Conservation (phyloP, 2,329 filamentous ascomycete species). For the Westerdykella ornata region DNA sequence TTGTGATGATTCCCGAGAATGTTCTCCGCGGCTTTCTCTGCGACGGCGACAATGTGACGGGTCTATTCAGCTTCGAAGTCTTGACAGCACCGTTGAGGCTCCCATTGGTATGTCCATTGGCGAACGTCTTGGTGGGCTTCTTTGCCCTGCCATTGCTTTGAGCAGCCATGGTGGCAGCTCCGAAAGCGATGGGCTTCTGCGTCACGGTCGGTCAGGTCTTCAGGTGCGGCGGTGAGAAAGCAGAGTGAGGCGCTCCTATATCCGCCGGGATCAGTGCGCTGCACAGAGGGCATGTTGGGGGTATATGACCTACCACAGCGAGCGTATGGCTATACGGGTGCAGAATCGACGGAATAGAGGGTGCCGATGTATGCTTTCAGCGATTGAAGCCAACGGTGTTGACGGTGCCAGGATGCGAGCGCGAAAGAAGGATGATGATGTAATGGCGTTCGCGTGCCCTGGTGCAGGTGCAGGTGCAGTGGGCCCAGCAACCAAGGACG, state of each 20-base stretch:
- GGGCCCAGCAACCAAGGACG: no score
- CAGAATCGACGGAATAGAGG: neutral
- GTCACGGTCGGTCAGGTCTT: neutral
- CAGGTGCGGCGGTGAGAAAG: neutral
- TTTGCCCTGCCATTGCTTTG: slow-evolving; percentile 35
- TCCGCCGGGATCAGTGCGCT: neutral
- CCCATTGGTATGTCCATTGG: slow-evolving; percentile 20
- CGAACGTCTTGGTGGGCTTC: slow-evolving; percentile 25
- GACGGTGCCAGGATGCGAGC: neutral
- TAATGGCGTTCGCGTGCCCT: slow-evolving; percentile 3
- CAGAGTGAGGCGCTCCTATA: neutral
- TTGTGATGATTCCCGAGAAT: slow-evolving; percentile 25
- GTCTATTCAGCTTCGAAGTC: slow-evolving; percentile 18
- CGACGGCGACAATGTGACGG: slow-evolving; percentile 12
- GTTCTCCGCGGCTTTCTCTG: slow-evolving; percentile 17
- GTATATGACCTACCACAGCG: no score
- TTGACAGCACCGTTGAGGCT: slow-evolving; percentile 21
- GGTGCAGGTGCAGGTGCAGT: no score
- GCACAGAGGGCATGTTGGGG: no score
- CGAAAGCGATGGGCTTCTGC: neutral
- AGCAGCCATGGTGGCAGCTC: slow-evolving; percentile 29
- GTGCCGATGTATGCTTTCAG: neutral
- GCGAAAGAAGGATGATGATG: slow-evolving; percentile 5
- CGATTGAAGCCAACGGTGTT: neutral
- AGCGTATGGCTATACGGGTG: no score